Conservation (phyloP, 2,329 filamentous ascomycete species). For the Hymenoscyphus albidus region DNA sequence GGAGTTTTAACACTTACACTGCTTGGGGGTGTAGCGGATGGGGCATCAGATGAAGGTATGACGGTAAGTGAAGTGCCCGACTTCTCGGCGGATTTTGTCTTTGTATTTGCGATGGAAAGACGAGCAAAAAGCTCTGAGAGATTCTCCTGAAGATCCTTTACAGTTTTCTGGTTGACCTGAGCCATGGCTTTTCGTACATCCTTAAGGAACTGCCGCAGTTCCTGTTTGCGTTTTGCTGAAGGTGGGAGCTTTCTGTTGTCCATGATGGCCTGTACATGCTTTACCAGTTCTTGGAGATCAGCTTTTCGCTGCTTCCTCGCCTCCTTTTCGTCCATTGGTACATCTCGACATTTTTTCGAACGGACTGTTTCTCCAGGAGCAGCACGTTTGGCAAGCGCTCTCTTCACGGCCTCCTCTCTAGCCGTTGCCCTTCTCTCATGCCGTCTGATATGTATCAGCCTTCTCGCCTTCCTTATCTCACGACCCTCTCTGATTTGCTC, state of each 20-base stretch:
- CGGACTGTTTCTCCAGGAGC: conserved; percentile 24
- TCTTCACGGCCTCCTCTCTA: conserved; percentile 20
- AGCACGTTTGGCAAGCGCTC: conserved; percentile 27
- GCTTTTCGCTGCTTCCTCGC: conserved; percentile 28
- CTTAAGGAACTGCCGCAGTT: conserved; percentile 68
- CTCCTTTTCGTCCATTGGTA: conserved; percentile 30
- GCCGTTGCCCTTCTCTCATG: conserved; percentile 24
- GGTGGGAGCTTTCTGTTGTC: conserved; percentile 48
- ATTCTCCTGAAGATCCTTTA: conserved; percentile 50
- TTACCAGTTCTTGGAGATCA: conserved; percentile 31
- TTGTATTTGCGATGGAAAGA: neutral
- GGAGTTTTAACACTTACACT: conserved; percentile 34
- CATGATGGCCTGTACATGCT: conserved; percentile 49
- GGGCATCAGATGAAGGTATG: neutral
- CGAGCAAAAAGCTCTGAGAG: conserved; percentile 43
- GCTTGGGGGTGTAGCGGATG: neutral
- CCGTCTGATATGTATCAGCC: conserved; percentile 17
- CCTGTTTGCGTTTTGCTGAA: conserved; percentile 69
- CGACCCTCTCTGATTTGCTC: conserved; percentile 26
- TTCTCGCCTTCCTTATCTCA: conserved; percentile 14
- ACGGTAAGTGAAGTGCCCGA: neutral
- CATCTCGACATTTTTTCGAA: neutral
- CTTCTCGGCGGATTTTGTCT: neutral
- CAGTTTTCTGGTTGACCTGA: conserved; percentile 38
- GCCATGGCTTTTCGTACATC: conserved; percentile 38